phyloP scores from a whole-genome alignment of 768 basidiomycete species.

The Hemileccinum rubropunctum region DNA sequence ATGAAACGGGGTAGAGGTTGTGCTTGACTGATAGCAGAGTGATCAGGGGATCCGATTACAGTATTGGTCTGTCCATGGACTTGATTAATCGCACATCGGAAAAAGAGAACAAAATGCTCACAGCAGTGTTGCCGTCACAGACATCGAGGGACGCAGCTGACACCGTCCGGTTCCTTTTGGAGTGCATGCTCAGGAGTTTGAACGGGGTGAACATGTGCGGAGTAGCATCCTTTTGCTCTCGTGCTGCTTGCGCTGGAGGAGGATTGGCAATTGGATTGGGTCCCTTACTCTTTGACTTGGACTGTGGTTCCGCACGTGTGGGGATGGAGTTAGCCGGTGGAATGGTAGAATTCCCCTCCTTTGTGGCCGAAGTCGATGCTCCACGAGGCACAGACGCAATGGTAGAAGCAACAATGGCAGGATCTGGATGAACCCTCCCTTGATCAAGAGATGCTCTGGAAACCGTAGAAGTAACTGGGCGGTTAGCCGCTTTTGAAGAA shows the following conservation, averaged over 20 bases:
- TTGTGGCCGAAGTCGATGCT: conserved; percentile 12
- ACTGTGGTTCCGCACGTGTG: conserved; percentile 11
- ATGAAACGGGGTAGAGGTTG: conserved; percentile 39
- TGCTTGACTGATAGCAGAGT: conserved; percentile 63
- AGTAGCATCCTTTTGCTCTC: conserved; percentile 39
- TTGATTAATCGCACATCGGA: background rate
- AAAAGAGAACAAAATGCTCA: conserved; percentile 35
- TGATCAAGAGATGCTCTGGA: conserved; percentile 21
- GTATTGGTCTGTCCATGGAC: conserved; percentile 54
- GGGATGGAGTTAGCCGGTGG: conserved; percentile 5
- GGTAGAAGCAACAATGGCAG: background rate
- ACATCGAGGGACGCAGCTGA: conserved; percentile 78
- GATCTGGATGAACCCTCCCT: conserved; percentile 12
- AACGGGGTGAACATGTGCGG: conserved; percentile 60
- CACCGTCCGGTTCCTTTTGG: conserved; percentile 61
- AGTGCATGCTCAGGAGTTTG: conserved; percentile 48
- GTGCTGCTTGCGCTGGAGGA: conserved; percentile 27
- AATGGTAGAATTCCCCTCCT: conserved; percentile 10
- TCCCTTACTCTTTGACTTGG: conserved; percentile 15
- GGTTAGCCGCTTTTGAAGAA: conserved; percentile 29
- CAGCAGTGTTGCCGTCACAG: conserved; percentile 69
- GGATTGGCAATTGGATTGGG: conserved; percentile 29
- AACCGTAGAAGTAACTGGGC: conserved; percentile 18
- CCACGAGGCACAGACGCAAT: conserved; percentile 12
- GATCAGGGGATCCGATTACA: conserved; percentile 70